Evolutionary conservation across 2,329 filamentous ascomycete species (phyloP).

Genomic region (Epichloe aotearoae): DNA sequence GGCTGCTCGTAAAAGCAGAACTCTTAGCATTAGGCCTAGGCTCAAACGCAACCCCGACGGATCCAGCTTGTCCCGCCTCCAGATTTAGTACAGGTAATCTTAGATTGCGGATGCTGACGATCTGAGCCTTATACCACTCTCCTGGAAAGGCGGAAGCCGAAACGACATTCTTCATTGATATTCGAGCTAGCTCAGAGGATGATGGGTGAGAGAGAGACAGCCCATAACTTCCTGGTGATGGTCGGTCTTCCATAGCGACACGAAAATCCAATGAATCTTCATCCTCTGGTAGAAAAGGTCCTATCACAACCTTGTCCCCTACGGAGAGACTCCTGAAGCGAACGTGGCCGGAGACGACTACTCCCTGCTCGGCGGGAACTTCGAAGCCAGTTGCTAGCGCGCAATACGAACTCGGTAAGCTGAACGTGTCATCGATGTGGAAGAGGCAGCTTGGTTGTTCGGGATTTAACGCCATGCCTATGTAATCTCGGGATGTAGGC

Average conservation of each 20-base stretch:
- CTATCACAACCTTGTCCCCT: constrained; percentile 65
- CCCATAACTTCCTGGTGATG: constrained; percentile 33
- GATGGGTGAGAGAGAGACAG: constrained; percentile 40
- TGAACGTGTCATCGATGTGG: constrained; percentile 84
- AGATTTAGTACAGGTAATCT: constrained; percentile 69
- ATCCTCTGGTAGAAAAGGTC: constrained; percentile 56
- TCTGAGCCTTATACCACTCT: constrained; percentile 68
- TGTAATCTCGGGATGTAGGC: constrained; percentile 39
- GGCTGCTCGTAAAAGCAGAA: constrained; percentile 11
- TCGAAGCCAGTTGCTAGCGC: constrained; percentile 9
- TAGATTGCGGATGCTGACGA: constrained; percentile 80
- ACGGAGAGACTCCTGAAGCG: constrained; percentile 66
- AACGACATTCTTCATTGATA: constrained; percentile 38
- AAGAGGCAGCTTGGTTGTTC: constrained; percentile 57
- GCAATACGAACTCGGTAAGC: constrained; percentile 48
- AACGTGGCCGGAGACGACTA: constrained; percentile 76
- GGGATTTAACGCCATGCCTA: constrained; percentile 42
- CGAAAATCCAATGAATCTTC: constrained; percentile 25
- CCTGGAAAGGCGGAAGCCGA: constrained; percentile 39
- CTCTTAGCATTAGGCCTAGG: constrained; percentile 8
- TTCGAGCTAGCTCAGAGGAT: constrained; percentile 37
- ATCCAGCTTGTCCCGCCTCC: constrained; percentile 73
- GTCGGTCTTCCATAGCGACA: constrained; percentile 30
- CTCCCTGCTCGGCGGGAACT: constrained; percentile 32
- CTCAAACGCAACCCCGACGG: constrained; percentile 63